Evolutionary conservation across 768 basidiomycete species (phyloP), one percentile per base, ranked within the genome.

Genomic region (Clitopilus hobsonii): DNA sequence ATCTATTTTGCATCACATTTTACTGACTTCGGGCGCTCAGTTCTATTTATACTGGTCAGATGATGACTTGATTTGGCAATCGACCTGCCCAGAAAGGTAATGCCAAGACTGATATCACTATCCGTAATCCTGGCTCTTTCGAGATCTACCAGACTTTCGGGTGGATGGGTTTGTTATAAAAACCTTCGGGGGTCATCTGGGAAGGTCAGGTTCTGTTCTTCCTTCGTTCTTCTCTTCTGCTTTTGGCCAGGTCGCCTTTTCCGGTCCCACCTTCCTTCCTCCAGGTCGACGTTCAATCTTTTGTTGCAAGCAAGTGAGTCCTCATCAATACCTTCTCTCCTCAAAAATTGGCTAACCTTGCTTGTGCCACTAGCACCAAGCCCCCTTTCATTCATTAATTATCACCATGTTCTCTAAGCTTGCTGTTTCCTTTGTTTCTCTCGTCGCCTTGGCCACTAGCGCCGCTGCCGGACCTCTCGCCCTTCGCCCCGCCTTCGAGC

Each of bases 161-260:
- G 41, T 18, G 8, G n/a, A 18, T 16, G 8, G 8, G 13, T 36
- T n/a, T 36, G 4, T 3, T 63, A 64, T 67, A 67, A 65, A 63
- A 60, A 49, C 29, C 23, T 27, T 48, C 24, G 25, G 4, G 32
- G 36, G 13, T 49, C n/a, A 28, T 6, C 27, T 38, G 36, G 26
- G 45, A 16, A 53, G 47, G 57, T 53, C 59, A 60, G 59, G 51
- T 58, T n/a, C n/a, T n/a, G n/a, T n/a, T n/a, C n/a, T n/a, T 58
- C 52, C 58, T 58, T 63, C 59, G 53, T 59, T 63, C 59, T 59
- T 63, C 57, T 56, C 56, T 60, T 49, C 61, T 58, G 56, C 53
- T 60, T 52, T 69, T 30, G 71, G 73, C 73, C 74, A 72, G 71
- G 74, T 71, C 69, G 73, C 71, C 71, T 65, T 56, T 58, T 67